Base-by-base conservation (phyloP, 2,329 filamentous ascomycete genomes). In the Fusarium sp. region DNA sequence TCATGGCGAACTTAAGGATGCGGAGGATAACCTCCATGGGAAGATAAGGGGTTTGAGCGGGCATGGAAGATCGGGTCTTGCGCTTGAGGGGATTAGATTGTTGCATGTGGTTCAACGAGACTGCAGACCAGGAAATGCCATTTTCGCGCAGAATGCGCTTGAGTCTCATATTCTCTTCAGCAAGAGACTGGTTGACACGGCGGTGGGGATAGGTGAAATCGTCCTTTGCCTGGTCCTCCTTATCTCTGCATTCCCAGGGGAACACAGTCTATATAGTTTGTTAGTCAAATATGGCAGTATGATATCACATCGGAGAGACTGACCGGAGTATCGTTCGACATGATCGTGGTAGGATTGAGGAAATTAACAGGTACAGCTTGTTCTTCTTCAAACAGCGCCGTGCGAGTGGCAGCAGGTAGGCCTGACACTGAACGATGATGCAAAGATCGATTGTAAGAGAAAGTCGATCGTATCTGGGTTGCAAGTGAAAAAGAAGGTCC, bases 91-190 rank as follows among this genome's bases (percentile, higher is more conserved):
- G 75, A 33, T 76, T 73, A n/a, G 69, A 62, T 38, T 77, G 72
- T 66, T 74, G 75, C 67, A 77, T 62, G 26, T 80, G 79, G 33
- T 65, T 77, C 54, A 75, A 76, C 8, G 79, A 74, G 51, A 78
- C 62, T 8, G 80, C 73, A 6, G 82, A 84, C 85, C 85, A 87
- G 4, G 83, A 77, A 61, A 87, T 85, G 34, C 82, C 82, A 71
- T 86, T 83, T 61, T 86, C 81, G 28, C 84, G 83, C 34, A 87
- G 77, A 8, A 87, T 80, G 40, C 80, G 80, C 75, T 87, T 87
- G 49, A 87, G 77, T 34, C 73, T 76, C 73, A 82, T 52, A 61
- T 86, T 86, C 74, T 87, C 85, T 18, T 84, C 82, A 15, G 77
- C 65, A 4, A 87, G 79, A 49, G 77, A 74, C 66, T 80, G 79